Evolutionary conservation across 805 yeast species (phyloP).

Genomic region (Pichia rugopelliculosa): DNA sequence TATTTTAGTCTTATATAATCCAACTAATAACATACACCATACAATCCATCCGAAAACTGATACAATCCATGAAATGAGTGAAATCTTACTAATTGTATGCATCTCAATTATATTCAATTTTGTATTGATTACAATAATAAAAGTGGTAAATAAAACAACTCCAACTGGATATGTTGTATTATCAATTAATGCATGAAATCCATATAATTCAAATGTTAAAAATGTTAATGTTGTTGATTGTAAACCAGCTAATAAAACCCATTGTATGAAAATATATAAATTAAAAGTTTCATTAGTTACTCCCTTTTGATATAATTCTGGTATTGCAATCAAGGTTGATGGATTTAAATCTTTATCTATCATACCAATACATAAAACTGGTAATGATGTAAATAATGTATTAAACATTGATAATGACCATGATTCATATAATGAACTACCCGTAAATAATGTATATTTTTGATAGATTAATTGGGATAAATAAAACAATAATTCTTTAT

Average conservation of each 20-base stretch:
- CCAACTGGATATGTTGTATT: conserved; percentile 81
- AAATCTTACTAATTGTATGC: conserved; percentile 63
- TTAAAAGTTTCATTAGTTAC: conserved; percentile 69
- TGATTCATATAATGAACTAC: conserved; percentile 86
- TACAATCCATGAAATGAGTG: conserved; percentile 55
- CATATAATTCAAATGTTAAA: conserved; percentile 61
- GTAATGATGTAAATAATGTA: conserved; percentile 87
- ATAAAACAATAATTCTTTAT: conserved; percentile 87
- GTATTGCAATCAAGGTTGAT: conserved; percentile 81
- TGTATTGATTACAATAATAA: conserved; percentile 64
- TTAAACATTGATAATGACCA: conserved; percentile 98
- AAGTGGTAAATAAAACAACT: conserved; percentile 61
- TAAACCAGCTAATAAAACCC: conserved; percentile 72
- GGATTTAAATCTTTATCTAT: conserved; percentile 88
- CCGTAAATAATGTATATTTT: conserved; percentile 79
- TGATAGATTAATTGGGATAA: conserved; percentile 85
- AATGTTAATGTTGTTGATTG: conserved; percentile 71
- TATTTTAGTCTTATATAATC: conserved; percentile 47
- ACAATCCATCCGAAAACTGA: conserved; percentile 79
- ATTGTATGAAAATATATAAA: conserved; percentile 55
- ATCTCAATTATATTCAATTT: conserved; percentile 80
- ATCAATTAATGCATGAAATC: conserved; percentile 57
- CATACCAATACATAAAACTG: conserved; percentile 91
- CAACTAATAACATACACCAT: conserved; percentile 77
- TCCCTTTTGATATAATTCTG: conserved; percentile 80